These are phyloP conservation scores for Moricandia moricandioides DNA, from an alignment of 345 rosid species.

Conservation along the genomic window DNA sequence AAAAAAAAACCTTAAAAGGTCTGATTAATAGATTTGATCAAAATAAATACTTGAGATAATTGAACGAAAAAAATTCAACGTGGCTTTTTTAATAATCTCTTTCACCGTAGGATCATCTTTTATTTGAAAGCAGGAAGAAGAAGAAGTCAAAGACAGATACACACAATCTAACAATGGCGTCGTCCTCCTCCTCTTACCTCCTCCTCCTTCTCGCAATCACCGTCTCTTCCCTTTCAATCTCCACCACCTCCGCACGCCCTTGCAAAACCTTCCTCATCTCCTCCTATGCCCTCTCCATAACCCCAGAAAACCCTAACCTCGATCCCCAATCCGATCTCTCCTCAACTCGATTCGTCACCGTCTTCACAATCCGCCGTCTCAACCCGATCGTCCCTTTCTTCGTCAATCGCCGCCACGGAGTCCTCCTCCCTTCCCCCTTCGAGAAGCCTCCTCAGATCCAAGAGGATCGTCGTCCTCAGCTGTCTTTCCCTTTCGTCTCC, in stretches of 20 bases:
- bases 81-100: not conserved
- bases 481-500: conserved; percentile 33
- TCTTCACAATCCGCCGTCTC: conserved; percentile 59
- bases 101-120: not conserved
- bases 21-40: no score
- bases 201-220: conserved; percentile 34
- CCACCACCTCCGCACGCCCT: conserved; percentile 42
- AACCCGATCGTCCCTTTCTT: conserved; percentile 17
- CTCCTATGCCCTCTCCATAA: conserved; percentile 66
- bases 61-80: no score
- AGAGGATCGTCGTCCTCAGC: conserved; percentile 22
- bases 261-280: conserved; percentile 62
- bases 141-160: conserved; percentile 9
- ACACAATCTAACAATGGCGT: conserved; percentile 33
- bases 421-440: conserved; percentile 31
- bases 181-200: conserved; percentile 27
- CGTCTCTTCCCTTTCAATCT: conserved; percentile 34
- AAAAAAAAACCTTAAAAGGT: no score
- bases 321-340: conserved; percentile 38
- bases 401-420: conserved; percentile 27
- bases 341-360: conserved; percentile 52
- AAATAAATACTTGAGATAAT: no score
- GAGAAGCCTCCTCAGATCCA: conserved; percentile 23
- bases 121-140: not conserved
- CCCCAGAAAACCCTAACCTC: conserved; percentile 50